These are phyloP conservation scores for Hypoxylon rickii DNA, from an alignment of 495 filamentous ascomycete species.

Conservation along the genomic window DNA sequence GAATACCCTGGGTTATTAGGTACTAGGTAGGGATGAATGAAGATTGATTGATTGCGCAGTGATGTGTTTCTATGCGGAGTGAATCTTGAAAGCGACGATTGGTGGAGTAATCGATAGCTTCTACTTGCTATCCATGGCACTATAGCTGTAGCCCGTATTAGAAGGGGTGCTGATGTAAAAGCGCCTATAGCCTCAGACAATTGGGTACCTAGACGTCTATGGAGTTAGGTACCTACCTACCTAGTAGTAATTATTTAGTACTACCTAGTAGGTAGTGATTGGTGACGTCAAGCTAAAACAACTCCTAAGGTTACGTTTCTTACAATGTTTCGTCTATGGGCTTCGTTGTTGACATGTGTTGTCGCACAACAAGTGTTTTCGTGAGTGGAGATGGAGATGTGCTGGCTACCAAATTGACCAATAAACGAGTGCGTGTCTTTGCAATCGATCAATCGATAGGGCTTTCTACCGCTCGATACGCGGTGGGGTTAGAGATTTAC, in stretches of 20 bases:
- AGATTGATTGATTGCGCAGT: neutral
- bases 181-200: too few species aligned
- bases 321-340: neutral
- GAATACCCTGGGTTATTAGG: too few species aligned
- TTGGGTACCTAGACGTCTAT: too few species aligned
- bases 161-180: too few species aligned
- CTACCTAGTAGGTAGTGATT: too few species aligned
- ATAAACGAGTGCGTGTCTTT: neutral
- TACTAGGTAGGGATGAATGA: neutral
- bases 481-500: conserved; percentile 10
- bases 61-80: neutral
- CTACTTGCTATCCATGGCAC: neutral
- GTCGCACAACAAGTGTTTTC: conserved; percentile 22
- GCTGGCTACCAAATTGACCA: conserved; percentile 28
- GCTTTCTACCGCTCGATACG: conserved; percentile 4
- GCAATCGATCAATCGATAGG: conserved; percentile 13
- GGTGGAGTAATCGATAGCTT: neutral
- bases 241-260: too few species aligned
- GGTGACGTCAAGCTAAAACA: conserved; percentile 7
- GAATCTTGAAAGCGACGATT: neutral
- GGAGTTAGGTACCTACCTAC: too few species aligned
- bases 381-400: conserved; percentile 19
- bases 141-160: too few species aligned
- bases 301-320: neutral
- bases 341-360: conserved; percentile 27